Evolutionary conservation across 2,329 filamentous ascomycete genomes (phyloP), one percentile per base, ranked within the genome.

Genomic region (Cercospora beticola): DNA sequence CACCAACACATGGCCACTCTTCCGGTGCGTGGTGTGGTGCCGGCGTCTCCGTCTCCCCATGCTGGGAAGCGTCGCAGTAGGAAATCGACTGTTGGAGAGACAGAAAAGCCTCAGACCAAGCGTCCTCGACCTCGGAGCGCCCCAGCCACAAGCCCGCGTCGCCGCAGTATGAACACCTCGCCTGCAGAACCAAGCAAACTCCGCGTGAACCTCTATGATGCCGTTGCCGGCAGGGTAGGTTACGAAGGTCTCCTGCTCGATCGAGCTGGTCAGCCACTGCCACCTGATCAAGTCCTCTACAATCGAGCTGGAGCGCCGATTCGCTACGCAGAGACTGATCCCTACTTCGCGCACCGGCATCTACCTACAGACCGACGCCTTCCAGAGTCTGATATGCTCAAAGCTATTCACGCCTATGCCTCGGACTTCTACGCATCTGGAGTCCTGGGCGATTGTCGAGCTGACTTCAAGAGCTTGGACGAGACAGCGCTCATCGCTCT

Each of bases 401-500:
- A 89, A 77, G 86, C 88, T 0, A 77, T 93, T 4, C 91, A 94
- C 79, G 81, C 81, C 30, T 93, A 94, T 75, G 78, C 88, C 0
- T 88, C 90, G 64, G 85, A 86, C 66, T 91, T 88, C 77, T 93
- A 92, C 79, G 82, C 82, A 46, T 80, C 80, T 21, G 68, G 68
- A 12, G 61, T 56, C 4, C 46, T 66, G 16, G 67, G 67, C 8
- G 65, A 71, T 10, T 68, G 69, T n/a, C 77, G 73, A 18, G 72
- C 73, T 28, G 81, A 84, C 63, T 85, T 83, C 72, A 81, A 84
- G 71, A 91, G 88, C 78, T 87, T 94, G 86, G 90, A 94, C 76
- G 92, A 92, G 81, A 92, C 90, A 14, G 91, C 91, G 4, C 82
- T 94, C 67, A 81, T 94, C 64, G 90, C 91, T 0, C 83, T 94